Evolutionary conservation across 78 protist genomes (phyloP).

Genomic region (Capsaspora owczarzaki): DNA sequence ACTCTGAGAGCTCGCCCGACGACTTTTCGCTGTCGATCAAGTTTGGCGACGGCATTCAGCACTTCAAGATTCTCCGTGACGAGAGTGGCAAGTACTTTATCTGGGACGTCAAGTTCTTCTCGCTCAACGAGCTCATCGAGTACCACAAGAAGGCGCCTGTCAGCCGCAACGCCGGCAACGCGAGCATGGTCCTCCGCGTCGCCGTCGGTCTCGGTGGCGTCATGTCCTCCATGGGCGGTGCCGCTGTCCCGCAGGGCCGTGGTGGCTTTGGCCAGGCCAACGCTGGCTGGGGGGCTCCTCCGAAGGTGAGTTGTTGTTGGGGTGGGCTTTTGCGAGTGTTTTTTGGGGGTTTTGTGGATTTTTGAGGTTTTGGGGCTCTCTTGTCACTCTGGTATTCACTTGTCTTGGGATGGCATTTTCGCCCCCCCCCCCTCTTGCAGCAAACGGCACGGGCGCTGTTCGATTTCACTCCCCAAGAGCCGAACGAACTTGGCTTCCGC

Average conservation of each 20-base stretch:
- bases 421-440: no score
- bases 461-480: conserved; percentile 19
- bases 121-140: conserved; percentile 6
- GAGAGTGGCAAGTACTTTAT: neutral
- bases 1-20: neutral
- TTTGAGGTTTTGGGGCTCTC: no score
- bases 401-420: no score
- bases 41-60: neutral
- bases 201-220: no score
- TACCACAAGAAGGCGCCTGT: neutral
- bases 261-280: no score
- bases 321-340: no score
- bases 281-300: no score
- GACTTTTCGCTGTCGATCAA: neutral
- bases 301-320: no score
- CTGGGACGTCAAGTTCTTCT: neutral
- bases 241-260: no score
- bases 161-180: neutral
- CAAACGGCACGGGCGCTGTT: conserved; percentile 13
- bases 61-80: conserved; percentile 3
- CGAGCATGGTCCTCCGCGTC: neutral
- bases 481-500: conserved; percentile 17
- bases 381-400: no score
- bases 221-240: no score
- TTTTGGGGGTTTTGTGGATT: no score